These are phyloP conservation scores for Microsporum ferrugineum DNA, from an alignment of 2,329 filamentous ascomycete species.

Conservation along the genomic window DNA sequence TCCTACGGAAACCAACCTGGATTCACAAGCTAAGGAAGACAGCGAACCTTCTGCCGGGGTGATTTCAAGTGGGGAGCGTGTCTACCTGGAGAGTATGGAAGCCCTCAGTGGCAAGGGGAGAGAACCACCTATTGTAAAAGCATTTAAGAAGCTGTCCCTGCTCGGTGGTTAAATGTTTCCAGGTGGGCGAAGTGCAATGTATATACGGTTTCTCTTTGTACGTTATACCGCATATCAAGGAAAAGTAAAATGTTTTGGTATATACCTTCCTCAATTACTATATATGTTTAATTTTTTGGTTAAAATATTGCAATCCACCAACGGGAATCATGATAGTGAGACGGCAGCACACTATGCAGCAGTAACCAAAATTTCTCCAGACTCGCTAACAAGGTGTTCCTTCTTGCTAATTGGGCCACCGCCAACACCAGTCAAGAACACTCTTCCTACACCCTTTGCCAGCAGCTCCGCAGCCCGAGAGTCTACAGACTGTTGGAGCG, in stretches of 20 bases:
- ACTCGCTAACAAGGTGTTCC: slow-evolving; percentile 60
- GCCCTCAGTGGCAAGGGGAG: slow-evolving; percentile 26
- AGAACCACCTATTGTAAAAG: slow-evolving; percentile 44
- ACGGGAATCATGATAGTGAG: neutral
- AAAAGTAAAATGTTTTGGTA: neutral
- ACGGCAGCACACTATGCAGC: neutral
- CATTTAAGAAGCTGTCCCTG: slow-evolving; percentile 31
- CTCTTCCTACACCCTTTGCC: slow-evolving; percentile 68
- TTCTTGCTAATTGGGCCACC: slow-evolving; percentile 76
- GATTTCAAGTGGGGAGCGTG: slow-evolving; percentile 22
- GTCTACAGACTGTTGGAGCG: slow-evolving; percentile 47
- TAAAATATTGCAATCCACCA: neutral
- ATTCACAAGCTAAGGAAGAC: slow-evolving; percentile 15
- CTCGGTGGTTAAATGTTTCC: slow-evolving; percentile 17
- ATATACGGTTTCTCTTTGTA: neutral
- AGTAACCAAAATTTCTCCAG: slow-evolving; percentile 40
- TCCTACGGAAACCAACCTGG: slow-evolving; percentile 19
- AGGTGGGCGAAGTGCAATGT: neutral
- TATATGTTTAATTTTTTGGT: neutral
- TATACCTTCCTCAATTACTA: neutral
- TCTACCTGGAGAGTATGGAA: slow-evolving; percentile 33
- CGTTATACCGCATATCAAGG: neutral
- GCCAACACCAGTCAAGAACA: slow-evolving; percentile 85
- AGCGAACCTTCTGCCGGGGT: slow-evolving; percentile 13
- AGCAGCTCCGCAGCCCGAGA: slow-evolving; percentile 49